Evolutionary conservation across 495 filamentous ascomycete species (phyloP), one percentile per base, ranked within the genome.

Genomic region (Trichocladium antarcticum): DNA sequence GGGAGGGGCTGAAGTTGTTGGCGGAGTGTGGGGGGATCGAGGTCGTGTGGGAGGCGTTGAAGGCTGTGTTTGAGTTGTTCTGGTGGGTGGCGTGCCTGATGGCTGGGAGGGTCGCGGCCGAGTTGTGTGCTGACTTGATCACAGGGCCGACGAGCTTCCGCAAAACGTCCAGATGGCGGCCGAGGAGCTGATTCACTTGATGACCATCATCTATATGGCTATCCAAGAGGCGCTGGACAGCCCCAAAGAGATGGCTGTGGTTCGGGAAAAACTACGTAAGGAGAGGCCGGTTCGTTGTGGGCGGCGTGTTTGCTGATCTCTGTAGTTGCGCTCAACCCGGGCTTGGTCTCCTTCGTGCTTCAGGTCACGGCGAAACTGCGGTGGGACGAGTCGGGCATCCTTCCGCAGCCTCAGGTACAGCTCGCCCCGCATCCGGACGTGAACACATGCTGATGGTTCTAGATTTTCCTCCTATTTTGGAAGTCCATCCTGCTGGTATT

Each of bases 401-500:
- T 67, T 16, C 66, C 66, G 9, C 64, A 67, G 43, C 61, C 62
- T 16, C 64, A 67, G 56, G 47, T 39, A 27, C 3, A 20, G 16
- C 15, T 6, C 10, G 11, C 8, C 22, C 20, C 27, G 5, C 12
- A n/a, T 7, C 8, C 12, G 12, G 12, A 38, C 9, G 14, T 0
- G 21, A 6, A 15, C 22, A 19, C 16, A 8, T 16, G 50, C 58
- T 49, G 53, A 61, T 50, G 36, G 35, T 5, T 31, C 19, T 46
- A 79, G 66, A 72, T 90, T 19, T 76, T 95, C 36, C 71, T 94
- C 5, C 66, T 95, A 15, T 79, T 88, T 20, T 97, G 93, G 93
- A 98, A 98, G 64, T 81, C 83, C 0, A 73, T 93, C 9, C 72
- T 98, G 16, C 75, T 96, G 8, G 70, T 85, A 0, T 89, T 98